Conservation (phyloP, 345 rosid species). For the Barbarea vulgaris region DNA sequence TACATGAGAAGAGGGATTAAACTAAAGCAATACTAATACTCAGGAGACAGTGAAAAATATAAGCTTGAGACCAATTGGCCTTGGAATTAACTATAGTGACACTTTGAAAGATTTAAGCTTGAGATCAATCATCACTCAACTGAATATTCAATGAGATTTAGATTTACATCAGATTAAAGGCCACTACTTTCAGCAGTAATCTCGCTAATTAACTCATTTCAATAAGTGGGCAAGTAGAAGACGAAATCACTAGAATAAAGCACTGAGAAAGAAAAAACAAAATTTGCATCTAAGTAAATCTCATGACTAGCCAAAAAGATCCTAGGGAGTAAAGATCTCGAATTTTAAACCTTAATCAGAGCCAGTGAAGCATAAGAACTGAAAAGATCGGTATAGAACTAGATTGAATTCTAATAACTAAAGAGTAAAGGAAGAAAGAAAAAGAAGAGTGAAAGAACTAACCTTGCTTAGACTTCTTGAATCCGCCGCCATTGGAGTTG, state of each 20-base stretch:
- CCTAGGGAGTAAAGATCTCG: constrained; percentile 22
- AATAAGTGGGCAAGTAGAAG: constrained; percentile 13
- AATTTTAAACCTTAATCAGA: neutral
- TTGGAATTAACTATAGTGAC: neutral
- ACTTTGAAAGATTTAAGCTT: neutral
- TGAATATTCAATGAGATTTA: constrained; percentile 7
- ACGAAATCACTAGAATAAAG: neutral
- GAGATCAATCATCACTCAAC: constrained; percentile 23
- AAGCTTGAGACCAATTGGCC: neutral
- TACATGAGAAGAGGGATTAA: neutral
- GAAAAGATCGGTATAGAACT: neutral
- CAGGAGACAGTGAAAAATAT: neutral
- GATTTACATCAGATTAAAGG: constrained; percentile 6
- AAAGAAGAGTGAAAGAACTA: constrained; percentile 21
- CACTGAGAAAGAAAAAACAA: constrained; percentile 8
- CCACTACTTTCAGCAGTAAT: neutral
- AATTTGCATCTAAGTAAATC: constrained; percentile 1
- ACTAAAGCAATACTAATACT: constrained; percentile 5
- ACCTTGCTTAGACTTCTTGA: constrained; percentile 72
- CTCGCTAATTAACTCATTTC: neutral
- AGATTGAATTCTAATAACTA: neutral
- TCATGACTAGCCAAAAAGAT: neutral
- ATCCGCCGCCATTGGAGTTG: constrained; percentile 65
- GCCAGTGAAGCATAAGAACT: neutral
- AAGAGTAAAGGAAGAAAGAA: constrained; percentile 15